Percentiles rank a stretch among this genome's conserved stretches.
Evolutionary conservation across 257 asterid genomes (phyloP).

Genomic region (Agastache rugosa): DNA sequence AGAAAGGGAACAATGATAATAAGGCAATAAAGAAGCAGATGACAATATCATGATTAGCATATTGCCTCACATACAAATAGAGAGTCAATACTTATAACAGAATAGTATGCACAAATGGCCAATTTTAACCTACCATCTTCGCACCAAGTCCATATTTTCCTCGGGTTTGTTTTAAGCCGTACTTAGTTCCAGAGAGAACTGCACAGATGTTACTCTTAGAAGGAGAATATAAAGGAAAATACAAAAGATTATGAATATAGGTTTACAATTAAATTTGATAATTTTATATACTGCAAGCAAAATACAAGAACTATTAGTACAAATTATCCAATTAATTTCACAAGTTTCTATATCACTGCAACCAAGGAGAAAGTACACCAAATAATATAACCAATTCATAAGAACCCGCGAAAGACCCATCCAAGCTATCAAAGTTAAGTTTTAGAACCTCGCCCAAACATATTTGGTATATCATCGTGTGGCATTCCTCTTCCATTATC

Average conservation of each 20-base stretch:
- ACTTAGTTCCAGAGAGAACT: conserved; percentile 95
- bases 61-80: not conserved
- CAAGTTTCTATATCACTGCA: conserved; percentile 3
- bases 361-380: conserved; percentile 20
- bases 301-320: conserved; percentile 1
- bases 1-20: not conserved
- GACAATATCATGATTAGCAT: conserved; percentile 3
- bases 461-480: conserved; percentile 93
- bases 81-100: conserved; percentile 3
- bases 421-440: conserved; percentile 32
- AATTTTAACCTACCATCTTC: conserved; percentile 75
- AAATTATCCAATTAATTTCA: not conserved
- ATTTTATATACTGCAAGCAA: not conserved
- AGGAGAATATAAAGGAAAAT: conserved; percentile 21
- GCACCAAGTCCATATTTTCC: conserved; percentile 96
- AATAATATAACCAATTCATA: conserved; percentile 6
- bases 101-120: conserved; percentile 1
- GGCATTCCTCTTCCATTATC: conserved; percentile 99
- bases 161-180: conserved; percentile 94
- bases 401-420: not conserved
- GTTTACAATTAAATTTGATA: not conserved
- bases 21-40: conserved; percentile 27
- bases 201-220: conserved; percentile 46
- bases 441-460: conserved; percentile 88
- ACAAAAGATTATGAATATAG: conserved; percentile 5